Conservation (phyloP, 164 flowering plant genomes). For the Aristolochia californica region DNA sequence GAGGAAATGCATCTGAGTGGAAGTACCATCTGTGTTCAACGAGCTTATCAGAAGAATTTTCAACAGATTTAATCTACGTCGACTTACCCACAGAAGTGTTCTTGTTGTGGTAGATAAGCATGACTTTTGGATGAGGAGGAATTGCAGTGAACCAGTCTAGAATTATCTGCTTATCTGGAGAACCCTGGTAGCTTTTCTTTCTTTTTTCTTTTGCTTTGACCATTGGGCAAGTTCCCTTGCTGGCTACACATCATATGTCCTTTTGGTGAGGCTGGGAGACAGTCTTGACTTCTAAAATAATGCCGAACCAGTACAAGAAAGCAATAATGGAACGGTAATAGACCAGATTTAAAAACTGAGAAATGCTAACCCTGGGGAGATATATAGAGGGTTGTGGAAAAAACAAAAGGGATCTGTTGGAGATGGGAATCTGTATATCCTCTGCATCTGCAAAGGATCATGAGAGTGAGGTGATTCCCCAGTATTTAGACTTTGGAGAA, state of each 20-base stretch:
- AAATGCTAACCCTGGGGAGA: not conserved
- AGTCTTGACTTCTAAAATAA: not conserved
- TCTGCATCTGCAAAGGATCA: slow-evolving; percentile 40
- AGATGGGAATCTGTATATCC: slow-evolving; percentile 71
- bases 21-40: too few species aligned
- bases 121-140: too few species aligned
- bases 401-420: slow-evolving; percentile 1
- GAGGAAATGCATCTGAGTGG: too few species aligned
- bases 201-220: too few species aligned
- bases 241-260: slow-evolving; percentile 4
- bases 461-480: slow-evolving; percentile 20
- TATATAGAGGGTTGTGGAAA: not conserved
- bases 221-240: not conserved
- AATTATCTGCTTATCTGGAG: too few species aligned
- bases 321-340: slow-evolving; percentile 1
- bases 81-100: too few species aligned
- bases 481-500: slow-evolving; percentile 21
- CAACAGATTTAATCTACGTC: too few species aligned
- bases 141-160: too few species aligned
- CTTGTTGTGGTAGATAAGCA: too few species aligned
- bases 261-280: slow-evolving; percentile 3
- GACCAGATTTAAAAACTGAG: not conserved
- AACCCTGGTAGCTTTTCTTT: too few species aligned
- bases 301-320: not conserved
- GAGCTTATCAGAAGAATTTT: too few species aligned